Conservation (phyloP, 73 alveolate genomes). For the Blepharisma stoltei region DNA sequence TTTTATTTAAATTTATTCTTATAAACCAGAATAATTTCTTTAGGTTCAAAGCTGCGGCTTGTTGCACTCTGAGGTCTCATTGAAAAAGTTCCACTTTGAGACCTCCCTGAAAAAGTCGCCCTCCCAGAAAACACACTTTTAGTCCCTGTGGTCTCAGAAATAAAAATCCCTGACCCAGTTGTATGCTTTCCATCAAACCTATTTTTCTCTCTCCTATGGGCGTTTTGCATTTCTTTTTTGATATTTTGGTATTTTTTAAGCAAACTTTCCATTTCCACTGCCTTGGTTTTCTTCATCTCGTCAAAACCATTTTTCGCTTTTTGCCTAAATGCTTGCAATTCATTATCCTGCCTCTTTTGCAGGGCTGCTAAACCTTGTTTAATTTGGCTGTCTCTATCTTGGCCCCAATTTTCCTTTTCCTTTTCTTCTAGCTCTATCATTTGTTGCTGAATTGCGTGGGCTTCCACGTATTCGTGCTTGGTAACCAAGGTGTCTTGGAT, state of each 20-base stretch:
- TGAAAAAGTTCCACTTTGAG: no score
- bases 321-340: slow-evolving; percentile 56
- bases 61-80: no score
- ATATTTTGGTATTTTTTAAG: slow-evolving; percentile 70
- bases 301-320: slow-evolving; percentile 47
- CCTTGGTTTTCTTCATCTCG: slow-evolving; percentile 53
- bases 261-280: slow-evolving; percentile 54
- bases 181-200: slow-evolving; percentile 37
- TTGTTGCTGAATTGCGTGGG: slow-evolving; percentile 54
- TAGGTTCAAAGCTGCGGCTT: no score
- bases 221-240: slow-evolving; percentile 62
- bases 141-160: neutral
- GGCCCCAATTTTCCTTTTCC: slow-evolving; percentile 37
- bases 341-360: slow-evolving; percentile 54
- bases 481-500: slow-evolving; percentile 52
- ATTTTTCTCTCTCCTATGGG: slow-evolving; percentile 46
- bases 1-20: no score
- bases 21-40: no score
- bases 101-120: no score
- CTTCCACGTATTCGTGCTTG: slow-evolving; percentile 52
- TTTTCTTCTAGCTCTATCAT: slow-evolving; percentile 52
- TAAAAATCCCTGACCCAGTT: slow-evolving; percentile 18
- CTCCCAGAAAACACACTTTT: no score
- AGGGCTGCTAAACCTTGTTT: slow-evolving; percentile 39
- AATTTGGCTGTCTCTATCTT: slow-evolving; percentile 50